Percentiles rank a stretch among this genome's conserved stretches.
Evolutionary conservation across 2,329 filamentous ascomycete genomes (phyloP).

Genomic region (Lecanoromycetidae sp.): DNA sequence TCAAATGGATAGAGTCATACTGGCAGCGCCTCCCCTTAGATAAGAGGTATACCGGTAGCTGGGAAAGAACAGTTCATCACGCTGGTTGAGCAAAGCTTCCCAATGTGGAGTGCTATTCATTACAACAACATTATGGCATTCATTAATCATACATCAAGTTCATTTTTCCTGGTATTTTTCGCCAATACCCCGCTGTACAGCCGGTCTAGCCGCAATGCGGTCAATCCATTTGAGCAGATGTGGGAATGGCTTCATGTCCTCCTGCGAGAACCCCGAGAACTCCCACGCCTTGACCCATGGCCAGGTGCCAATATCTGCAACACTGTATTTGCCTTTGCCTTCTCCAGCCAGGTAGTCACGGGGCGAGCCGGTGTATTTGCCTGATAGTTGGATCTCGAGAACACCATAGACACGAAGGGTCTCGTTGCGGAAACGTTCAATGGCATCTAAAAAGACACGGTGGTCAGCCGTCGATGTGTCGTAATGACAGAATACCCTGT

Average conservation of each 20-base stretch:
- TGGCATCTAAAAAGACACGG: too few species aligned
- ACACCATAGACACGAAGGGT: conserved; percentile 42
- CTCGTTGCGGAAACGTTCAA: conserved; percentile 41
- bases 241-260: conserved; percentile 41
- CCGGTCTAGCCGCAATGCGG: conserved; percentile 36
- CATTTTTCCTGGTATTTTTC: conserved; percentile 25
- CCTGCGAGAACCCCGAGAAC: conserved; percentile 31
- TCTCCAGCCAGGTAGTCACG: conserved; percentile 42
- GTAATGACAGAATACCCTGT: too few species aligned
- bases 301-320: conserved; percentile 44
- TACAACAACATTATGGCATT: too few species aligned
- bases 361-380: conserved; percentile 38
- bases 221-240: conserved; percentile 43
- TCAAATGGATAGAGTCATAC: too few species aligned
- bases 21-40: too few species aligned
- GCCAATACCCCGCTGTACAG: conserved; percentile 36
- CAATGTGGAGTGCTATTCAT: too few species aligned
- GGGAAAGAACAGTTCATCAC: too few species aligned
- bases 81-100: too few species aligned
- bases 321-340: conserved; percentile 42
- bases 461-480: too few species aligned
- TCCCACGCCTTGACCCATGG: conserved; percentile 39
- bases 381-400: conserved; percentile 42
- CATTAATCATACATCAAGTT: too few species aligned
- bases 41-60: too few species aligned